These are phyloP conservation scores for Penicillium janthinellum DNA, from an alignment of 2,329 filamentous ascomycete genomes.

Conservation along the genomic window DNA sequence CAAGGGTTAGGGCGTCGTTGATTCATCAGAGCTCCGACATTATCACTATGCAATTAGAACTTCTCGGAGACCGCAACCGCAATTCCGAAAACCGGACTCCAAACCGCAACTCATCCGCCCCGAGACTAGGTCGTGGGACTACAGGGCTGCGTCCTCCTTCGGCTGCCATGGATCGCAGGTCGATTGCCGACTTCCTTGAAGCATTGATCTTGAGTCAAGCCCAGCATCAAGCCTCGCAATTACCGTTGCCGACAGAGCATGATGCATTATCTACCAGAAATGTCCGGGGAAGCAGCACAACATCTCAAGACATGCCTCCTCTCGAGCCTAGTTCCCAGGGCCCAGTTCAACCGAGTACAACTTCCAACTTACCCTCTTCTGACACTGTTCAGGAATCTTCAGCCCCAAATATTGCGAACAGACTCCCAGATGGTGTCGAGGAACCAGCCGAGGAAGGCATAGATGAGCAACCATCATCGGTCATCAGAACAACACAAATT, in stretches of 20 bases:
- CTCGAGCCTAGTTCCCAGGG: slow-evolving; percentile 10
- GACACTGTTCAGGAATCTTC: slow-evolving; percentile 15
- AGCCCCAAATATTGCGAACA: slow-evolving; percentile 21
- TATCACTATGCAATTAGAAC: slow-evolving; percentile 48
- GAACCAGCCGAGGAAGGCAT: slow-evolving; percentile 30
- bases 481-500: slow-evolving; percentile 12
- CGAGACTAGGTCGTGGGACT: slow-evolving; percentile 16
- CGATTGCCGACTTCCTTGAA: slow-evolving; percentile 41
- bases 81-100: slow-evolving; percentile 22
- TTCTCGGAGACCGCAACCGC: slow-evolving; percentile 38
- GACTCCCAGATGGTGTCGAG: slow-evolving; percentile 36
- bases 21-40: slow-evolving; percentile 47
- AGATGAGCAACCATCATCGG: slow-evolving; percentile 14
- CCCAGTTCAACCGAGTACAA: background rate
- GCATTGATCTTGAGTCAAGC: slow-evolving; percentile 35
- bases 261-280: slow-evolving; percentile 30
- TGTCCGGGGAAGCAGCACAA: slow-evolving; percentile 18
- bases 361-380: background rate
- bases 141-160: slow-evolving; percentile 17
- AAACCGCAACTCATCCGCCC: slow-evolving; percentile 14
- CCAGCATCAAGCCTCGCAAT: slow-evolving; percentile 22
- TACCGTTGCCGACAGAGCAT: slow-evolving; percentile 18
- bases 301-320: slow-evolving; percentile 14
- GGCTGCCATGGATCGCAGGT: slow-evolving; percentile 27
- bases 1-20: slow-evolving; percentile 45